Evolutionary conservation across 208 protist species (phyloP), one percentile per base, ranked within the genome.

Genomic region (Crithidia brevicula): DNA sequence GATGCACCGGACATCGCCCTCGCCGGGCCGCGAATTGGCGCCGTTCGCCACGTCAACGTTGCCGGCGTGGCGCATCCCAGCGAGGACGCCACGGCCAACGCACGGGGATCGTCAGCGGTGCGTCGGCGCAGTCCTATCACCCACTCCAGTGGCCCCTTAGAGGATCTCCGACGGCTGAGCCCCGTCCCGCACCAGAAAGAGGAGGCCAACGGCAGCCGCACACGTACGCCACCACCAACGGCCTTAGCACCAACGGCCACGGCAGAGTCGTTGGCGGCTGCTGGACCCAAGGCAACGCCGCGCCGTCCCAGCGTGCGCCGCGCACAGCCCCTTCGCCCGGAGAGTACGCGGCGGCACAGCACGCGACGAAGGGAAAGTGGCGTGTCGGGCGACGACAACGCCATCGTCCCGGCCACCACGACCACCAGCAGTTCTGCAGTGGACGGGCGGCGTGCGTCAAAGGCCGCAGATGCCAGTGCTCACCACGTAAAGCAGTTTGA

Each of bases 1-100:
- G 46, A 69, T 25, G 62, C 62, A 8, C 70, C 70, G 22, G 54
- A 49, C 34, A 58, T 28, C 2, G 22, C 62, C 23, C 3, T 34
- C 33, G 28, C 40, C 23, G 70, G 54, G 0, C 45, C 53, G 3
- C 45, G 27, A 22, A 28, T 63, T 16, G 34, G 56, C 54, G 20
- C 45, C 7, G 23, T 69, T 5, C 70, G 62, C 16, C 59, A 49
- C 9, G 62, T 60, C 10, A 52, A 15, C n/a, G 18, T 42, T 23
- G 0, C 16, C 23, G 40, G 38, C 1, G 13, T 43, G 10, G 22
- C 42, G 4, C 61, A 20, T 7, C 15, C 30, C 10, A 16, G 9
- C 13, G 53, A 47, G 22, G 46, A 25, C 33, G 40, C 46, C 49
- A 18, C 16, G 34, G 36, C 40, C 2, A 16, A 11, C 3, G 30